Evolutionary conservation across 2,329 filamentous ascomycete genomes (phyloP).

Genomic region (Xylariaceae sp.): DNA sequence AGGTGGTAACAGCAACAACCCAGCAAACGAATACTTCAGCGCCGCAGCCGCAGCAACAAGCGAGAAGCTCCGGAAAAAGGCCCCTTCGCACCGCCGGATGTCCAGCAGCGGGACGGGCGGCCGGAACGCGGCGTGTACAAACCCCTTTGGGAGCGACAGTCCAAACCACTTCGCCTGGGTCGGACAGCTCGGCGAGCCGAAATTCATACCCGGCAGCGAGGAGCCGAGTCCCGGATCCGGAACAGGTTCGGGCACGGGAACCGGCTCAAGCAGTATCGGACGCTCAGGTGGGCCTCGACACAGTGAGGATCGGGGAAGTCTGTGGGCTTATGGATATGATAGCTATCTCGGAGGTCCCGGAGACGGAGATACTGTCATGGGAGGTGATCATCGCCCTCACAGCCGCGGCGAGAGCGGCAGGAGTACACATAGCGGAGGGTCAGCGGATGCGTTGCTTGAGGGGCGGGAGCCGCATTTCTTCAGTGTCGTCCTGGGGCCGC

Average conservation of each 20-base stretch:
- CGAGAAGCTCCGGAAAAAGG: conserved; percentile 28
- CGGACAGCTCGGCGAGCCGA: conserved; percentile 24
- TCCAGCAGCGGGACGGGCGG: conserved; percentile 10
- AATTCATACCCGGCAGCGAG: conserved; percentile 11
- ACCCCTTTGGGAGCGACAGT: no score
- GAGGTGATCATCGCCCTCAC: conserved; percentile 24
- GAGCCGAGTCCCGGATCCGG: conserved; percentile 25
- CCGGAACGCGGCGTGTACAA: conserved; percentile 13
- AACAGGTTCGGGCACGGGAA: conserved; percentile 11
- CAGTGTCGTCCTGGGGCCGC: conserved; percentile 63
- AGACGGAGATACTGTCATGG: conserved; percentile 11
- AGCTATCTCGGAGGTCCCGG: not conserved
- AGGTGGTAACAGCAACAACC: not conserved
- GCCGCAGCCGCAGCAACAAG: conserved; percentile 8
- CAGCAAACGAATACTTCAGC: not conserved
- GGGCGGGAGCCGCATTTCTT: conserved; percentile 66
- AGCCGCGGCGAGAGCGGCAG: conserved; percentile 35
- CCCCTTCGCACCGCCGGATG: not conserved
- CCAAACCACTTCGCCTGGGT: conserved; percentile 32
- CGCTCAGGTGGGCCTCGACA: conserved; percentile 18
- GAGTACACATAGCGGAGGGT: conserved; percentile 34
- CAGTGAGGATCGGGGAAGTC: conserved; percentile 28
- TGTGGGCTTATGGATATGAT: conserved; percentile 23
- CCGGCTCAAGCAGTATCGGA: conserved; percentile 1
- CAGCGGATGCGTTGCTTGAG: conserved; percentile 36